phyloP scores from a whole-genome alignment of 2,329 filamentous ascomycete species.

The Pseudogymnoascus sp. region DNA sequence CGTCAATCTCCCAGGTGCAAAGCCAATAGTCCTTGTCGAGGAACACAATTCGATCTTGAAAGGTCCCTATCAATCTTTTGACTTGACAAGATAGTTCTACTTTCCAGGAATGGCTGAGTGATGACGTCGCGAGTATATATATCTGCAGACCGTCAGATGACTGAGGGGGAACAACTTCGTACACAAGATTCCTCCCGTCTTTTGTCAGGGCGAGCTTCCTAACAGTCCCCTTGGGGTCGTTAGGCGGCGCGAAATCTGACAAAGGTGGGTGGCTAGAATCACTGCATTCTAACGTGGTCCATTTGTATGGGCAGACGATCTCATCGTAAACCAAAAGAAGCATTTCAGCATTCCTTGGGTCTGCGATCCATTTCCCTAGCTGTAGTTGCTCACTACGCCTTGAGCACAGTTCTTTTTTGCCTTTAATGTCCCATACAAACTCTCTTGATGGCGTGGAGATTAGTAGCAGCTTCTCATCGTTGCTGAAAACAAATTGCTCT shows the following conservation, averaged over 20 bases:
- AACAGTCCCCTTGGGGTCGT: neutral
- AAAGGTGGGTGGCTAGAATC: neutral
- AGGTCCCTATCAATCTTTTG: neutral
- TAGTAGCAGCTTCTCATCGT: conserved; percentile 14
- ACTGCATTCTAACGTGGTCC: neutral
- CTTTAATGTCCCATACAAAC: neutral
- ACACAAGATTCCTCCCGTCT: neutral
- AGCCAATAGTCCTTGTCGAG: neutral
- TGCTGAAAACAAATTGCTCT: conserved; percentile 15
- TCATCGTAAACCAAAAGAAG: neutral
- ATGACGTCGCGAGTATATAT: neutral
- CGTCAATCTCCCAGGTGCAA: neutral
- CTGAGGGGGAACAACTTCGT: neutral
- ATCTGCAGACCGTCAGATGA: neutral
- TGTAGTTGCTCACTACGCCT: neutral
- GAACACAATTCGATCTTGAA: neutral
- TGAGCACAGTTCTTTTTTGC: neutral
- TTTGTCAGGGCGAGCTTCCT: neutral
- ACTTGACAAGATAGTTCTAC: neutral
- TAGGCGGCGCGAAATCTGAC: neutral
- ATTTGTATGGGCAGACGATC: neutral
- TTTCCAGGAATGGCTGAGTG: neutral
- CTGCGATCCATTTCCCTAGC: neutral
- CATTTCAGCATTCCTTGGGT: neutral
- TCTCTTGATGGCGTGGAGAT: neutral